phyloP scores from a whole-genome alignment of 345 rosid genomes.

The Citrus unshiu region DNA sequence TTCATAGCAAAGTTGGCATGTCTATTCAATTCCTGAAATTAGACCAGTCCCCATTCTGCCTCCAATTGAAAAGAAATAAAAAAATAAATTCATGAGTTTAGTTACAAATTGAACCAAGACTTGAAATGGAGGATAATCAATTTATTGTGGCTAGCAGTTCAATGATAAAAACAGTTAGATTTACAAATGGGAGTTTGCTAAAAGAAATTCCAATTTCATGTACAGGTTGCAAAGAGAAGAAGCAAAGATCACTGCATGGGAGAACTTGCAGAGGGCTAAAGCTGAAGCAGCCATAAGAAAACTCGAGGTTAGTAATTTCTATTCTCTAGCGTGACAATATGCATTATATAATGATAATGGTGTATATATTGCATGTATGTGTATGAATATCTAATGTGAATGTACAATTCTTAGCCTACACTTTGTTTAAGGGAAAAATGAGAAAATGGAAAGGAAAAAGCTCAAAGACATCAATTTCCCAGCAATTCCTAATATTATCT shows the following conservation, averaged over 20 bases:
- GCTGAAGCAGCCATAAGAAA: constrained; percentile 94
- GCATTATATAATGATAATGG: too few species aligned
- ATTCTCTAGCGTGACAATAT: background rate
- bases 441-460: background rate
- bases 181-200: background rate
- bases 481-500: background rate
- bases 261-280: constrained; percentile 90
- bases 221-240: constrained; percentile 81
- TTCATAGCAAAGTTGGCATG: background rate
- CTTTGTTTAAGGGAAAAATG: background rate
- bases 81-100: background rate
- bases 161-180: background rate
- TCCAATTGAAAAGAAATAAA: background rate
- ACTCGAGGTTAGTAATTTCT: constrained; percentile 60
- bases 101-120: background rate
- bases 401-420: background rate
- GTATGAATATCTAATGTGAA: background rate
- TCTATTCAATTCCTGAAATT: background rate
- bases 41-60: background rate
- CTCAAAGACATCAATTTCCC: background rate
- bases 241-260: constrained; percentile 95
- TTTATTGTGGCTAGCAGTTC: background rate
- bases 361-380: background rate
- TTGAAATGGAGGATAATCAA: background rate
- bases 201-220: background rate